Base-by-base conservation (phyloP, 257 asterid species). In the Petunia secreta region DNA sequence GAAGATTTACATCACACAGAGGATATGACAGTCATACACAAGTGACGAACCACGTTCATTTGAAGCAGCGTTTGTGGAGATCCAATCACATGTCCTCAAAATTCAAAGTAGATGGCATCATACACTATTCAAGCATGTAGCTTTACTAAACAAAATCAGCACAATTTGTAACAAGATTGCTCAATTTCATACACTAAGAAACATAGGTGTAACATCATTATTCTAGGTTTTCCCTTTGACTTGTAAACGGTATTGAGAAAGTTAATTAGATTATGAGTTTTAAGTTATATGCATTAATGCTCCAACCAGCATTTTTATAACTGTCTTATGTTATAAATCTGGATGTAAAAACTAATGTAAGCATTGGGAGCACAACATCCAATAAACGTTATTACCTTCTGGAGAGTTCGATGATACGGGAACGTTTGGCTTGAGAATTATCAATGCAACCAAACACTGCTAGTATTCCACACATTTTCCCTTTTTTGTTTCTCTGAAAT, bases 391-490 rank as follows among this genome's bases (percentile, higher is more conserved):
- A 41, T 55, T 53, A 96, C 99, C 99, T 96, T 86, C 97, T 86
- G 34, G 99, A 96, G 7, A 96, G 97, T 80, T 96, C 99, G 69
- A 94, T 89, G 75, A 96, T 90, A 84, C 98, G 80, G 76, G 98
- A 87, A 71, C 99, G 94, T 81, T 89, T 96, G 46, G 90, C 92
- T 80, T 90, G 97, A 80, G 98, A 86, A 81, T 85, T 90, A 77
- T 93, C 97, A 6, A 86, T 87, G 84, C 93, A 87, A 75, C 99
- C 97, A 11, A 96, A 90, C 78, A 94, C 98, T 5, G 99, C 99
- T 7, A 96, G 98, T 58, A 96, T 96, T 80, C 99, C 99, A 89
- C 99, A 96, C 99, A 96, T 96, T 73, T 25, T 84, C 80, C 37
- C 39, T 78, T 54, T 7, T n/a, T 58, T 63, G 8, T 40, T 63